phyloP scores from a whole-genome alignment of 306 rosid species.

The Malus sieversii region DNA sequence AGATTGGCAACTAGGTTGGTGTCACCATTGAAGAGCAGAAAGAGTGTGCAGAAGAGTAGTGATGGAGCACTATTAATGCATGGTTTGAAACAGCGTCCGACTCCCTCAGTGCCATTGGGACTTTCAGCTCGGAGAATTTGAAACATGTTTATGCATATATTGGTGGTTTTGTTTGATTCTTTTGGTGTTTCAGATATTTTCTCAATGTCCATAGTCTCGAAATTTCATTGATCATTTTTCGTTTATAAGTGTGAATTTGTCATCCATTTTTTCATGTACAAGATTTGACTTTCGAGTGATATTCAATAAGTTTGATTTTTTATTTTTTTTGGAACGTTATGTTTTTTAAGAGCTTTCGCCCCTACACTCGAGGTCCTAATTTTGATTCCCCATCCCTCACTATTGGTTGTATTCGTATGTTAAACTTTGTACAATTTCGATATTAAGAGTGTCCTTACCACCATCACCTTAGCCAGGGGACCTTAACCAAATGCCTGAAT shows the following conservation, averaged over 20 bases:
- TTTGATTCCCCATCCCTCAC: too few relatives aligned
- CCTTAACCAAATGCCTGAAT: too few relatives aligned
- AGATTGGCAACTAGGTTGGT: constrained; percentile 62
- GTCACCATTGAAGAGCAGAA: constrained; percentile 66
- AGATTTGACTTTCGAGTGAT: not conserved
- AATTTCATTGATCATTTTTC: not conserved
- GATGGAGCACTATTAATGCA: constrained; percentile 29
- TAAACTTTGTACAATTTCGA: too few relatives aligned
- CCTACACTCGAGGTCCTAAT: too few relatives aligned
- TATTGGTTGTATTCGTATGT: too few relatives aligned
- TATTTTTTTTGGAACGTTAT: too few relatives aligned
- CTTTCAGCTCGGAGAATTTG: constrained; percentile 42
- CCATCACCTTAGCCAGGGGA: too few relatives aligned
- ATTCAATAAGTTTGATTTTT: not conserved
- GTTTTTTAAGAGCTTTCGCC: too few relatives aligned
- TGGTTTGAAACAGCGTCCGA: constrained; percentile 64
- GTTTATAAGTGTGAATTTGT: constrained; percentile 11
- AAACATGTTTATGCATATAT: not conserved
- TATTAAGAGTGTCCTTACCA: too few relatives aligned
- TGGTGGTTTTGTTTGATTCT: not conserved
- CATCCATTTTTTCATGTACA: not conserved
- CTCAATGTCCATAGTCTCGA: constrained; percentile 49
- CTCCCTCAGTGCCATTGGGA: constrained; percentile 27
- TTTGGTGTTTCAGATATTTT: constrained; percentile 22
- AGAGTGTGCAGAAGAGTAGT: constrained; percentile 30